phyloP scores from a whole-genome alignment of 768 basidiomycete genomes.

The Termitomyces titanicus region DNA sequence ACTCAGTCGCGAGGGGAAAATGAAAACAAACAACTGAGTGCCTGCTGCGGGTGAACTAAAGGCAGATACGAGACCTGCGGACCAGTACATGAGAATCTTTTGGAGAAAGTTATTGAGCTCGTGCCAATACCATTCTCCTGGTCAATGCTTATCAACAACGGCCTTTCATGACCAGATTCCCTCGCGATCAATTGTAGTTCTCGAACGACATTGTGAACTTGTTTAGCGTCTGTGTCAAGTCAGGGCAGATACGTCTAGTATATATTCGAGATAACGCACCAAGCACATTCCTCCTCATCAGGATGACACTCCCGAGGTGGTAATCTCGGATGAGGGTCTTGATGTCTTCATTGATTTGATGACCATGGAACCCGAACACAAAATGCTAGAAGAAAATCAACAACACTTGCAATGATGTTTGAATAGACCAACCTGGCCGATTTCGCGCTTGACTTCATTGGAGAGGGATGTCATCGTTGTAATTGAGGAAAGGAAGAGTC shows the following conservation, averaged over 20 bases:
- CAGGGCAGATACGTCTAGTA: not conserved
- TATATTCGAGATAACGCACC: conserved; percentile 28
- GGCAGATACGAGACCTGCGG: conserved; percentile 62
- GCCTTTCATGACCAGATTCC: conserved; percentile 49
- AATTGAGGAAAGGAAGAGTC: not conserved
- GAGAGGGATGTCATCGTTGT: conserved; percentile 19
- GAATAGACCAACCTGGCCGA: conserved; percentile 36
- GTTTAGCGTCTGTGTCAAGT: conserved; percentile 39
- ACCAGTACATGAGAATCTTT: not conserved
- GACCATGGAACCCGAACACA: conserved; percentile 66
- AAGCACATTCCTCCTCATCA: conserved; percentile 65
- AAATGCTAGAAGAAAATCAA: conserved; percentile 48
- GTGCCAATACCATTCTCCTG: conserved; percentile 59
- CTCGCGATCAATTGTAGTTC: conserved; percentile 54
- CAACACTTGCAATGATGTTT: not conserved
- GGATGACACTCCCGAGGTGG: conserved; percentile 62
- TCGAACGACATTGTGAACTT: conserved; percentile 44
- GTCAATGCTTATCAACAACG: conserved; percentile 67
- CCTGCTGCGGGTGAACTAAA: conserved; percentile 55
- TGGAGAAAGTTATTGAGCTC: not conserved
- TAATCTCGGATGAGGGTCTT: conserved; percentile 57
- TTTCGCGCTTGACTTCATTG: conserved; percentile 37
- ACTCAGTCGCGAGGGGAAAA: not conserved
- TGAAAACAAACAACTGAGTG: conserved; percentile 58
- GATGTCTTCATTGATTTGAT: conserved; percentile 46